Evolutionary conservation across 179 eudicot species (phyloP), one percentile per base, ranked within the genome.

Genomic region (Beta macrorhiza): DNA sequence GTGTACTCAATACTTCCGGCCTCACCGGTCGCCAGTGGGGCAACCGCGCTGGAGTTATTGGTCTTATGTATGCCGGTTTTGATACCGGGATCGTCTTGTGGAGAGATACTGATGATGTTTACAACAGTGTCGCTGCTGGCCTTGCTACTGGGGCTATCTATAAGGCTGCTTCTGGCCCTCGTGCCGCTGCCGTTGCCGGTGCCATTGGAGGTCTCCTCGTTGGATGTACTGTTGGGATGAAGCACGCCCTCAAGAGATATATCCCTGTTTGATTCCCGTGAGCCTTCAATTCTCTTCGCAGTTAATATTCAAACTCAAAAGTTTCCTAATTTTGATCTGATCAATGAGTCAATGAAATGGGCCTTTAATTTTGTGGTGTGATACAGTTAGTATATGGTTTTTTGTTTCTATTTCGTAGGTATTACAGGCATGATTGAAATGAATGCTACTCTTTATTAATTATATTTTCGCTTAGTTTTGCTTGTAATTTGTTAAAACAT

Each of bases 141-240:
- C 78, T 96, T 64, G 93, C 93, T 22, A 96, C 99, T 0, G 99
- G 99, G 2, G 97, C 84, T 1, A 57, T 96, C 0, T 96, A 83
- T 55, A 89, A 82, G 93, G 99, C 97, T 73, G 98, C 98, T 55
- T 58, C 89, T 0, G 97, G 99, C 7, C 88, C 87, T 14, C 81
- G 96, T 81, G 92, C 99, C 15, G 98, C 98, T 13, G 97, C 97
- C 0, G 90, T 96, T 81, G 98, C 95, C 3, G 99, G 98, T 1
- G 99, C 96, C 17, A 87, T 91, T n/a, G 99, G 98, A 1, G 99
- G 98, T 0, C 67, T 92, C 25, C 82, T 88, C 51, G 98, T 89
- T 15, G 98, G 97, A 6, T 42, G 91, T 12, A 87, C 90, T 14
- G 93, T 96, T n/a, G 85, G 90, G 13, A 90, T 85, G 67, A 95